Base-by-base conservation (phyloP, 2,329 filamentous ascomycete genomes). In the Hypoxylon rubiginosum region DNA sequence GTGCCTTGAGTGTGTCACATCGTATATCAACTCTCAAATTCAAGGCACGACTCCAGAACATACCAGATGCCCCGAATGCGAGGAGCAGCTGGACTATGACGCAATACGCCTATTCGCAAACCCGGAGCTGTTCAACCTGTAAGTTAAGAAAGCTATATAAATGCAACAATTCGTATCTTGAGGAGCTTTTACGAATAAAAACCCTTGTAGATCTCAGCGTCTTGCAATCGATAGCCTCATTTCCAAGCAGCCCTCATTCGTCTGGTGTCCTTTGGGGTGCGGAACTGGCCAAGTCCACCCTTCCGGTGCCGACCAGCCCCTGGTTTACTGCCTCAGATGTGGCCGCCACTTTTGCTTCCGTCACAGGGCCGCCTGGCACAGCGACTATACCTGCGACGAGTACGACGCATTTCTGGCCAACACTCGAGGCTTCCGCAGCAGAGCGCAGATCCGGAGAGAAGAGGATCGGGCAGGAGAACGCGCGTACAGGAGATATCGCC, bases 191-290 rank as follows among this genome's bases (percentile, higher is more conserved):
- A 8, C 15, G 26, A 15, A 21, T 21, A n/a, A 36, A 62, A 4
- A 34, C 1, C n/a, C 45, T 4, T 21, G 13, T n/a, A 69, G 70
- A 34, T 71, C 64, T 24, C 48, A 59, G 2, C 60, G 26, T 11
- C 58, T 51, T 11, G 36, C 17, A n/a, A 54, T 69, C 4, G 63
- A 71, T 2, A 10, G 26, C n/a, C 50, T 71, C 5, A 19, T 87
- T 57, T 79, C 80, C 17, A 72, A 76, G 19, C 75, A 82, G 1
- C 76, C 79, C 0, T 81, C 82, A 32, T 89, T 87, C 68, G 74
- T 82, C 13, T 87, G 84, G 83, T 90, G 87, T 68, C 80, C 86
- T 1, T 76, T 83, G 0, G 78, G 77, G 2, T 90, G 87, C 69
- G 80, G 77, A 8, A 82, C 79, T 0, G 86, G 86, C 0, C 86